A percentile compares a stretch with the other conserved stretches of the same genome.
Evolutionary conservation across 805 yeast species (phyloP).

Genomic region (Wickerhamomyces rabaulensis): DNA sequence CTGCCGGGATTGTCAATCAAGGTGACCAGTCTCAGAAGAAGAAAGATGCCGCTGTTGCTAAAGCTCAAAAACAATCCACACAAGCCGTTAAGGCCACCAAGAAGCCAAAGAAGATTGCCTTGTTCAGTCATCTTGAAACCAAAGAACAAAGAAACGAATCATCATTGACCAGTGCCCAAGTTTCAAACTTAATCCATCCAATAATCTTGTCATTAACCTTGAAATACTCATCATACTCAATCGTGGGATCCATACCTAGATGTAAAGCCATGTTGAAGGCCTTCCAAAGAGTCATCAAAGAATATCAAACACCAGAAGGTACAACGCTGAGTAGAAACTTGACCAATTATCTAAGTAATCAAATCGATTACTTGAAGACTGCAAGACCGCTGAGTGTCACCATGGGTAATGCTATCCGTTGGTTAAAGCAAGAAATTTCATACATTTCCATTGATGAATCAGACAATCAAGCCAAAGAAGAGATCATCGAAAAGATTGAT

Average conservation of each 20-base stretch:
- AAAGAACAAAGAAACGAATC: slow-evolving; percentile 61
- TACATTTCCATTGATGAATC: slow-evolving; percentile 66
- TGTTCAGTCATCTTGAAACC: slow-evolving; percentile 77
- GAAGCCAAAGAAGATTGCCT: slow-evolving; percentile 37
- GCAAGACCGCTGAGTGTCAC: slow-evolving; percentile 89
- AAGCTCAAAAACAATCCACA: slow-evolving; percentile 16
- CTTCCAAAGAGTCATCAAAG: slow-evolving; percentile 72
- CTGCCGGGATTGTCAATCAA: slow-evolving; percentile 47
- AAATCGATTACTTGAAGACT: slow-evolving; percentile 85
- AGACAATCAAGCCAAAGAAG: slow-evolving; percentile 54
- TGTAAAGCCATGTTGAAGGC: slow-evolving; percentile 81
- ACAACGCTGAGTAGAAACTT: slow-evolving; percentile 83
- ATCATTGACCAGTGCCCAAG: slow-evolving; percentile 17
- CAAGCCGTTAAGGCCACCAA: not conserved
- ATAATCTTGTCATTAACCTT: slow-evolving; percentile 72
- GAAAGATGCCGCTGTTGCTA: slow-evolving; percentile 34
- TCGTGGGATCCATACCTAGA: slow-evolving; percentile 87
- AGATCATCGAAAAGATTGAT: slow-evolving; percentile 64
- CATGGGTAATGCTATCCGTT: slow-evolving; percentile 97
- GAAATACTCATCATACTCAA: slow-evolving; percentile 74
- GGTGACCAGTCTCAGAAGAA: slow-evolving; percentile 31
- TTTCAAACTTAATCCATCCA: slow-evolving; percentile 69
- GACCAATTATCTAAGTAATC: slow-evolving; percentile 82
- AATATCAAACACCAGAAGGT: slow-evolving; percentile 80
- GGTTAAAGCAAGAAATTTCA: slow-evolving; percentile 93